phyloP scores from a whole-genome alignment of 1,284 basidiomycete species.

The Ceratobasidium sp. region DNA sequence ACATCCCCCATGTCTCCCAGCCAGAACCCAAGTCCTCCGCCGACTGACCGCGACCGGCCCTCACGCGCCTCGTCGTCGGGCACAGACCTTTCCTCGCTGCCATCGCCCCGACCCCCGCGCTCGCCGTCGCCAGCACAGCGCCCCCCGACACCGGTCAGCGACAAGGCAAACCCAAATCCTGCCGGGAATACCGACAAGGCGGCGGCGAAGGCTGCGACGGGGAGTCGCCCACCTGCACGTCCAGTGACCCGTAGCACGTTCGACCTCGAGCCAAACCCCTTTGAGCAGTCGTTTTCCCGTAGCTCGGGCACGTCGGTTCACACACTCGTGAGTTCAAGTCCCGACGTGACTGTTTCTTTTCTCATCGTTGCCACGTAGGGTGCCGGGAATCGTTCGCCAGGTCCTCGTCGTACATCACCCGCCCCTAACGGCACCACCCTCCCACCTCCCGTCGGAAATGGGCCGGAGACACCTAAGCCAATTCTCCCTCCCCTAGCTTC shows the following conservation, averaged over 20 bases:
- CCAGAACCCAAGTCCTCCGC: constrained; percentile 33
- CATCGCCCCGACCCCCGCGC: constrained; percentile 14
- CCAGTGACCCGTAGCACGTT: constrained; percentile 51
- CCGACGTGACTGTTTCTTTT: constrained; percentile 48
- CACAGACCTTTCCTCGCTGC: constrained; percentile 32
- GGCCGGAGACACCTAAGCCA: constrained; percentile 53
- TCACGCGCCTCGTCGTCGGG: constrained; percentile 30
- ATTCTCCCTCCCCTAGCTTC: constrained; percentile 87
- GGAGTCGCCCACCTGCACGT: constrained; percentile 28
- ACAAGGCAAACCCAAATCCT: not conserved
- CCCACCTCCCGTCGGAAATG: constrained; percentile 36
- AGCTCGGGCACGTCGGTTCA: constrained; percentile 47
- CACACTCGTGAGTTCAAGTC: constrained; percentile 6
- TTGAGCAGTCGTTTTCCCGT: constrained; percentile 87
- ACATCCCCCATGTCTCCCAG: constrained; percentile 12
- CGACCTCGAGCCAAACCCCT: constrained; percentile 93
- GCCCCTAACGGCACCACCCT: constrained; percentile 30
- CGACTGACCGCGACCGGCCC: not conserved
- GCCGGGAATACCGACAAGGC: not conserved
- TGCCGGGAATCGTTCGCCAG: constrained; percentile 40
- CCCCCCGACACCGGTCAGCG: constrained; percentile 19
- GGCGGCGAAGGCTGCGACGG: not conserved
- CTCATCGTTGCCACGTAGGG: constrained; percentile 48
- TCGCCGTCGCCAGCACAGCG: constrained; percentile 14
- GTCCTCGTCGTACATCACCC: constrained; percentile 27